Evolutionary conservation across 306 rosid species (phyloP).

Genomic region (Quillaja saponaria): DNA sequence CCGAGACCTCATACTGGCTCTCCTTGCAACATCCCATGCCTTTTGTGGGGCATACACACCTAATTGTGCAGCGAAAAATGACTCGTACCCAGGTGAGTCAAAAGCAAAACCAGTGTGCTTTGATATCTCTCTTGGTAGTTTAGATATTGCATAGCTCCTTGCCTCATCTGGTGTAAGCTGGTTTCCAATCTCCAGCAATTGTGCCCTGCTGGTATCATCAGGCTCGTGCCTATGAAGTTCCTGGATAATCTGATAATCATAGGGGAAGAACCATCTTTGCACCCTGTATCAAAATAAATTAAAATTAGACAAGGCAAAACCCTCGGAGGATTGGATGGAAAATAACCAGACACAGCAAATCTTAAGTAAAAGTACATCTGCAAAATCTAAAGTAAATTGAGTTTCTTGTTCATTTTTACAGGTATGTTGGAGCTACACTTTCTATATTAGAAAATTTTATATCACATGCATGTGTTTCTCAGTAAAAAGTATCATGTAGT

Average conservation of each 20-base stretch:
- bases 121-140: slow-evolving; percentile 74
- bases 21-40: slow-evolving; percentile 96
- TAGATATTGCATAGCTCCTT: slow-evolving; percentile 79
- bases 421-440: too few relatives aligned
- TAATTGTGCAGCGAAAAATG: slow-evolving; percentile 82
- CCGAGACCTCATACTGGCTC: slow-evolving; percentile 75
- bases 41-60: slow-evolving; percentile 81
- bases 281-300: slow-evolving; percentile 50
- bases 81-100: slow-evolving; percentile 92
- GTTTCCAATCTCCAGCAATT: slow-evolving; percentile 60
- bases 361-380: too few relatives aligned
- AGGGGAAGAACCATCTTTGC: slow-evolving; percentile 95
- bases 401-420: too few relatives aligned
- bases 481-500: too few relatives aligned
- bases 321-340: not conserved
- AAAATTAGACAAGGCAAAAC: slow-evolving; percentile 10
- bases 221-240: slow-evolving; percentile 79
- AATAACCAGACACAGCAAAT: not conserved
- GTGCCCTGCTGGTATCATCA: slow-evolving; percentile 56
- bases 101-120: slow-evolving; percentile 96
- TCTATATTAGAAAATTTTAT: too few relatives aligned
- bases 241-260: slow-evolving; percentile 89
- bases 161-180: slow-evolving; percentile 70
- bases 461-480: too few relatives aligned
- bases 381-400: too few relatives aligned